These are phyloP conservation scores for Fusarium marasasianum DNA, from an alignment of 2,329 filamentous ascomycete genomes.

Conservation along the genomic window DNA sequence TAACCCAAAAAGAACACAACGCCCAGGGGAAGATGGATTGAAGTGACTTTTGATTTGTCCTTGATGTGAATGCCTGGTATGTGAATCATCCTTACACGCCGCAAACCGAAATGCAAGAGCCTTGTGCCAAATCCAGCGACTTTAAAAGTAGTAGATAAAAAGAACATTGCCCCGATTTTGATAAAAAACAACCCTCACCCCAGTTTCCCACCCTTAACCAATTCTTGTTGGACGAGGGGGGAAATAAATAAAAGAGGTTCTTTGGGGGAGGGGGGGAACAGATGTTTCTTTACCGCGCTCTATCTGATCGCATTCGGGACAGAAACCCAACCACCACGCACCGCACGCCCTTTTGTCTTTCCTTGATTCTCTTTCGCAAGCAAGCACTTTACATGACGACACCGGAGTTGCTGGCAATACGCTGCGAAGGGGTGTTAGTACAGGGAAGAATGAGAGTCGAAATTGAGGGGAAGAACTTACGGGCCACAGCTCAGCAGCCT, in stretches of 20 bases:
- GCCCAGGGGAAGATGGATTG: constrained; percentile 34
- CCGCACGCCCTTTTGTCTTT: constrained; percentile 44
- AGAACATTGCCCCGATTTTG: constrained; percentile 38
- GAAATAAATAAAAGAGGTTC: constrained; percentile 18
- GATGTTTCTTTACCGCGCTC: constrained; percentile 42
- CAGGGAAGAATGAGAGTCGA: not conserved
- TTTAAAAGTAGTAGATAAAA: constrained; percentile 40
- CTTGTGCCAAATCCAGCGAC: constrained; percentile 54
- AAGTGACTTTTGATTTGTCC: constrained; percentile 52
- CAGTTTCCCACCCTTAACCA: constrained; percentile 12
- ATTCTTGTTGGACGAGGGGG: not conserved
- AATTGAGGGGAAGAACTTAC: constrained; percentile 64
- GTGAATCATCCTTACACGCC: constrained; percentile 62
- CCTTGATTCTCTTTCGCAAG: constrained; percentile 33
- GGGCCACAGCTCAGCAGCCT: constrained; percentile 99
- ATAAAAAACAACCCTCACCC: constrained; percentile 8
- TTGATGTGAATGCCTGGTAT: constrained; percentile 62
- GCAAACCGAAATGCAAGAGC: constrained; percentile 62
- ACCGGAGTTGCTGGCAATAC: constrained; percentile 99
- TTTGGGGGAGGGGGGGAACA: constrained; percentile 35
- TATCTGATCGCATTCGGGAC: constrained; percentile 48
- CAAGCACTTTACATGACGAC: constrained; percentile 91
- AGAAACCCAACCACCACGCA: constrained; percentile 41
- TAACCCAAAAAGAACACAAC: constrained; percentile 10
- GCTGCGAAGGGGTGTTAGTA: constrained; percentile 62